A percentile compares a stretch with the other conserved stretches of the same genome.
Evolutionary conservation across 140 eudicot genomes (phyloP).

Genomic region (Erigeron philadelphicus): DNA sequence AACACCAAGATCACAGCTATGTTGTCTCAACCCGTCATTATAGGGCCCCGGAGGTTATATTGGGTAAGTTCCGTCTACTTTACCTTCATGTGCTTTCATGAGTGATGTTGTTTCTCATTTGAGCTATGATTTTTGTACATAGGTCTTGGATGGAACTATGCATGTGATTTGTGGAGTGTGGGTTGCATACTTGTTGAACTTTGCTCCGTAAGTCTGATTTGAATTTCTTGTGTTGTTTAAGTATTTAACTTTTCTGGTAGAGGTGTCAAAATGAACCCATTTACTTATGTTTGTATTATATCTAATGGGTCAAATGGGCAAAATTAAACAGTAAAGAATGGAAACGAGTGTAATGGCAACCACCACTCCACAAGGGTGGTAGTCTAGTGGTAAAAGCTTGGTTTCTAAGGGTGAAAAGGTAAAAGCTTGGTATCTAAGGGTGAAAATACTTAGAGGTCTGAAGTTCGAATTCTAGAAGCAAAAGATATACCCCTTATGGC

Average conservation of each 20-base stretch:
- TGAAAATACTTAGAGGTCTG: background rate
- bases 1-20: conserved; percentile 81
- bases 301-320: background rate
- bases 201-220: conserved; percentile 70
- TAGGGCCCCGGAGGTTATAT: conserved; percentile 96
- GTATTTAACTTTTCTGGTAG: background rate
- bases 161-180: conserved; percentile 95
- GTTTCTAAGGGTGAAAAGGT: background rate
- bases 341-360: background rate
- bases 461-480: background rate
- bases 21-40: conserved; percentile 94
- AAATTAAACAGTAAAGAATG: background rate
- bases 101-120: background rate
- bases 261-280: background rate
- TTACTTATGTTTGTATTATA: background rate
- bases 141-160: conserved; percentile 98
- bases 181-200: conserved; percentile 97
- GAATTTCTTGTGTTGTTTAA: background rate
- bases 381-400: background rate
- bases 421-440: background rate
- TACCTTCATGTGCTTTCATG: background rate
- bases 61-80: conserved; percentile 48
- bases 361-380: background rate
- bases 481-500: background rate
- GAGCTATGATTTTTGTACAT: conserved; percentile 17